phyloP scores from a whole-genome alignment of 345 rosid species.

The Raphanus raphanistrum region DNA sequence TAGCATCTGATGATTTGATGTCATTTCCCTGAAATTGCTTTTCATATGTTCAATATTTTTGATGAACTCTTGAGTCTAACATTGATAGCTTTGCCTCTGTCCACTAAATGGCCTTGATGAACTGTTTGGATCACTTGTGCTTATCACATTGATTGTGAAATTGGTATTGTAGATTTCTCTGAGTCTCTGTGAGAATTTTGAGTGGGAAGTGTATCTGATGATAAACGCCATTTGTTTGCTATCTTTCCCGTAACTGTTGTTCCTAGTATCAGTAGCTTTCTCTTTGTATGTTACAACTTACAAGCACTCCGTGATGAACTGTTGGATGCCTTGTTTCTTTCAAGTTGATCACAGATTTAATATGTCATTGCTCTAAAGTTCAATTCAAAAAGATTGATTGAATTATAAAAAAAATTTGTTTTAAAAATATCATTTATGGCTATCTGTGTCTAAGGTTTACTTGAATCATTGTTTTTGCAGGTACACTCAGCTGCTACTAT shows the following conservation, averaged over 20 bases:
- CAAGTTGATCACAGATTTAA: conserved; percentile 5
- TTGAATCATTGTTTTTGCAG: background rate
- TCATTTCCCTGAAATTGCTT: conserved; percentile 3
- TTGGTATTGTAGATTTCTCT: background rate
- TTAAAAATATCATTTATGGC: conserved; percentile 21
- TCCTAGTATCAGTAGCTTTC: conserved; percentile 16
- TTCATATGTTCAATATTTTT: background rate
- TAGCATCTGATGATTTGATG: conserved; percentile 8
- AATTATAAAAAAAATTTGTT: too few species aligned
- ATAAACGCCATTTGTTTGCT: conserved; percentile 1
- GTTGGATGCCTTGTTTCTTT: conserved; percentile 12
- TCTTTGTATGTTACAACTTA: background rate
- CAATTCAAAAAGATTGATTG: too few species aligned
- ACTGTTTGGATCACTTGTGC: conserved; percentile 16
- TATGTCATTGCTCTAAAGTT: background rate
- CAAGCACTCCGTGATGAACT: conserved; percentile 7
- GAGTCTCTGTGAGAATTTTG: background rate
- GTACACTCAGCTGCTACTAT: conserved; percentile 45
- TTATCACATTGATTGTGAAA: background rate
- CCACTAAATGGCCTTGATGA: conserved; percentile 3
- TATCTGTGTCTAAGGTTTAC: conserved; percentile 11
- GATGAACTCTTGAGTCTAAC: background rate
- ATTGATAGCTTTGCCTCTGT: conserved; percentile 21
- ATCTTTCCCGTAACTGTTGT: background rate
- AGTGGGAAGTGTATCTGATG: conserved; percentile 9